These are phyloP conservation scores for Xerocomellus chrysenteron DNA, from an alignment of 768 basidiomycete species.

Conservation along the genomic window DNA sequence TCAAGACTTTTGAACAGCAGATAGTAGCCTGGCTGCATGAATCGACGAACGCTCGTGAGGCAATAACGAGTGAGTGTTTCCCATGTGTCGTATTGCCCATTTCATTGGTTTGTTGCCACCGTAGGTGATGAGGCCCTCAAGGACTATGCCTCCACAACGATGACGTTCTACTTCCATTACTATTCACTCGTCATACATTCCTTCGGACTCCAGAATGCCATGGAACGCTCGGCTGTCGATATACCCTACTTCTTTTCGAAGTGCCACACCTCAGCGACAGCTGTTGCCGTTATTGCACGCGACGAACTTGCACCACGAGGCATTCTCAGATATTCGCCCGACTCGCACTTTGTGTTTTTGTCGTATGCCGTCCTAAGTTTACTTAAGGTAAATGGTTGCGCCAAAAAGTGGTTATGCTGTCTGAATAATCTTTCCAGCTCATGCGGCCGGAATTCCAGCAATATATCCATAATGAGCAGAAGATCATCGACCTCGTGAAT, in stretches of 20 bases:
- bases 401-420: neutral
- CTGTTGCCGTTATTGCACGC: constrained; percentile 68
- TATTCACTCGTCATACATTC: constrained; percentile 88
- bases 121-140: constrained; percentile 28
- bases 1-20: constrained; percentile 83
- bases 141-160: constrained; percentile 30
- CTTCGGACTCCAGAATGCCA: constrained; percentile 94
- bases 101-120: constrained; percentile 3
- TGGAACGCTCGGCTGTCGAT: constrained; percentile 72
- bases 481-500: constrained; percentile 66
- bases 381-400: constrained; percentile 66
- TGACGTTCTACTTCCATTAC: constrained; percentile 82
- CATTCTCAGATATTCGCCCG: constrained; percentile 79
- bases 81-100: neutral
- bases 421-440: constrained; percentile 47
- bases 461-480: constrained; percentile 72
- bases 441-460: constrained; percentile 81
- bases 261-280: constrained; percentile 68
- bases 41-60: constrained; percentile 32
- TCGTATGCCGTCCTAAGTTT: constrained; percentile 93
- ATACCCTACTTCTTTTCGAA: constrained; percentile 84
- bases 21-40: constrained; percentile 62
- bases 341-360: constrained; percentile 87
- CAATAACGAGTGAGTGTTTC: constrained; percentile 18
- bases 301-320: constrained; percentile 79